Evolutionary conservation across 805 yeast genomes (phyloP).

Genomic region (Ogataea thermomethanolica): DNA sequence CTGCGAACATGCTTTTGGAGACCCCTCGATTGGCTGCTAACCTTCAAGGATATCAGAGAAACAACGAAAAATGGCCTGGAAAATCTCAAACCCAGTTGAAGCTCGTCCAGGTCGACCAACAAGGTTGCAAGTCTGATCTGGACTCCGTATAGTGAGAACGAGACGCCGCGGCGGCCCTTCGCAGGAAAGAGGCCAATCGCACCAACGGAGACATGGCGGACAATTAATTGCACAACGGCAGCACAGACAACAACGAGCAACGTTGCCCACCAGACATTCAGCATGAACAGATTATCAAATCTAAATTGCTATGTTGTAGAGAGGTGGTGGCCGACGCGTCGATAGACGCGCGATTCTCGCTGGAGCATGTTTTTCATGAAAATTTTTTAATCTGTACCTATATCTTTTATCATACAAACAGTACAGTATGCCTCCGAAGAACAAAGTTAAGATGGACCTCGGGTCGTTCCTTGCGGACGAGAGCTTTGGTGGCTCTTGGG

Average conservation of each 20-base stretch:
- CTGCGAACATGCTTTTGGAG: no score
- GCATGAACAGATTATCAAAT: background rate
- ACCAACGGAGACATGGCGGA: background rate
- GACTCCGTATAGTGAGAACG: background rate
- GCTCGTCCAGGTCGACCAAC: background rate
- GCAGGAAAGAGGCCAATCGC: background rate
- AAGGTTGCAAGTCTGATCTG: background rate
- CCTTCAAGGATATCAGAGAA: no score
- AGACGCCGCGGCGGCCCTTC: background rate
- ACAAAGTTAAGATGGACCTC: conserved; percentile 69
- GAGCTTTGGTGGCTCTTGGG: conserved; percentile 76
- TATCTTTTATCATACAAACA: background rate
- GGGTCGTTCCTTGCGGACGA: conserved; percentile 80
- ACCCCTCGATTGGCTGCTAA: no score
- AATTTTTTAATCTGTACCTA: conserved; percentile 5
- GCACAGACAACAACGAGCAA: background rate
- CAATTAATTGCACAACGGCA: background rate
- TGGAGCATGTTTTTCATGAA: conserved; percentile 2
- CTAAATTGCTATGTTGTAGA: background rate
- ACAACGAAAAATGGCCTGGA: background rate
- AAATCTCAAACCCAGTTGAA: background rate
- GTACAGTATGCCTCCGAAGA: conserved; percentile 56
- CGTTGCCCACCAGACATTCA: no score
- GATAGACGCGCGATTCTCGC: conserved; percentile 4
- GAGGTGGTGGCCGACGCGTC: conserved; percentile 1